These are phyloP conservation scores for Trichoderma sp. DNA, from an alignment of 2,329 filamentous ascomycete species.

Conservation along the genomic window DNA sequence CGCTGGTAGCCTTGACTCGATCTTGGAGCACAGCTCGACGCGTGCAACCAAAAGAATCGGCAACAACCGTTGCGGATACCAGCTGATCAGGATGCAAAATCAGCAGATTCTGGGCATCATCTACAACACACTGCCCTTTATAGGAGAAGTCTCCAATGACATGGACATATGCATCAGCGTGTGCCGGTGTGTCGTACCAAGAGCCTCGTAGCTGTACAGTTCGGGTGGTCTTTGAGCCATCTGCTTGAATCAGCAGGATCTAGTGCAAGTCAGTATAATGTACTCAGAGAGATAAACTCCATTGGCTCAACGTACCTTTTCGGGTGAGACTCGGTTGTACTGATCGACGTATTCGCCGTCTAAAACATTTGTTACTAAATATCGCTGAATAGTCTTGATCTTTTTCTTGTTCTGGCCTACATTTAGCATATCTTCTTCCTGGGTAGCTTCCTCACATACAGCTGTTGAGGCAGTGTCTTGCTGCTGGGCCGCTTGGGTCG, in stretches of 20 bases:
- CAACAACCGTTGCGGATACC: conserved; percentile 90
- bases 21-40: conserved; percentile 92
- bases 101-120: conserved; percentile 81
- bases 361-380: conserved; percentile 75
- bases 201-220: conserved; percentile 79
- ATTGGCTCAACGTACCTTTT: conserved; percentile 65
- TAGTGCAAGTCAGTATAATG: conserved; percentile 42
- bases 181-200: conserved; percentile 82
- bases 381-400: conserved; percentile 80
- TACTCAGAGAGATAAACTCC: not conserved
- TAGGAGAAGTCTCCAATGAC: conserved; percentile 77
- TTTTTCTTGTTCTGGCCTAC: conserved; percentile 67
- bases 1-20: conserved; percentile 86
- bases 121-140: conserved; percentile 75
- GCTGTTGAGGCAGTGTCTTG: conserved; percentile 36
- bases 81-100: conserved; percentile 95
- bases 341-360: conserved; percentile 69
- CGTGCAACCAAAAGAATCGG: conserved; percentile 93
- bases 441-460: conserved; percentile 43
- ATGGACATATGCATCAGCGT: conserved; percentile 77
- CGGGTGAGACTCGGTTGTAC: conserved; percentile 60
- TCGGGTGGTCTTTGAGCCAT: conserved; percentile 67
- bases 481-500: conserved; percentile 65
- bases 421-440: conserved; percentile 60
- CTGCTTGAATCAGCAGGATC: conserved; percentile 81